Conservation (phyloP, 306 rosid genomes). For the Acacia melanoxylon region DNA sequence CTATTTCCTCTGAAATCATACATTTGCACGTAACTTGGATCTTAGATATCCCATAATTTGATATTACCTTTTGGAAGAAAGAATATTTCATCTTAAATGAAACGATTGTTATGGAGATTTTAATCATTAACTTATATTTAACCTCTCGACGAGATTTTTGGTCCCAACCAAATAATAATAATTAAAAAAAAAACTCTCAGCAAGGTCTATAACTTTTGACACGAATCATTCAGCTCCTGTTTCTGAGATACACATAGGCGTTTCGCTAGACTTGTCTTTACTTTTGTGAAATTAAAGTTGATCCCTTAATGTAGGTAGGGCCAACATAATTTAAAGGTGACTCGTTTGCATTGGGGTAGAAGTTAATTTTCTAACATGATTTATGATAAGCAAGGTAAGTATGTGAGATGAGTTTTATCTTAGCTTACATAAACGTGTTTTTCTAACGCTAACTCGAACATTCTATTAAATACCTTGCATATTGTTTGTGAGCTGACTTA, state of each 20-base stretch:
- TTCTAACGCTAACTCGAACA: accelerated
- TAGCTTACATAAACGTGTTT: accelerated
- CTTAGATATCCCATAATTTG: not conserved
- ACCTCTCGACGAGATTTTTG: not conserved
- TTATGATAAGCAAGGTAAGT: no score
- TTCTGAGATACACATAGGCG: not conserved
- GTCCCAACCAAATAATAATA: no score
- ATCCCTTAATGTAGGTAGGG: not conserved
- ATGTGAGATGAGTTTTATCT: no score
- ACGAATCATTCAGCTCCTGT: not conserved
- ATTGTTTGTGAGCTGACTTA: not conserved
- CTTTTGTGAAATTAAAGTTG: not conserved
- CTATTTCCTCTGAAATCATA: not conserved
- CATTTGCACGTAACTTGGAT: not conserved
- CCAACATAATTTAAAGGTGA: not conserved
- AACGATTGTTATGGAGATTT: not conserved
- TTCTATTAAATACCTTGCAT: no score
- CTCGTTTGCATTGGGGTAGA: accelerated
- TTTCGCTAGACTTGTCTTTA: not conserved
- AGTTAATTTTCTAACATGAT: no score
- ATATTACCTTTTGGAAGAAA: not conserved
- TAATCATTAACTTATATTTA: not conserved
- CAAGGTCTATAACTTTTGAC: not conserved
- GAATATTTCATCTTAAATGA: not conserved
- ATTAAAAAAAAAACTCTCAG: not conserved